These are phyloP conservation scores for Hibiscus syriacus DNA, from an alignment of 345 rosid species.

Conservation along the genomic window DNA sequence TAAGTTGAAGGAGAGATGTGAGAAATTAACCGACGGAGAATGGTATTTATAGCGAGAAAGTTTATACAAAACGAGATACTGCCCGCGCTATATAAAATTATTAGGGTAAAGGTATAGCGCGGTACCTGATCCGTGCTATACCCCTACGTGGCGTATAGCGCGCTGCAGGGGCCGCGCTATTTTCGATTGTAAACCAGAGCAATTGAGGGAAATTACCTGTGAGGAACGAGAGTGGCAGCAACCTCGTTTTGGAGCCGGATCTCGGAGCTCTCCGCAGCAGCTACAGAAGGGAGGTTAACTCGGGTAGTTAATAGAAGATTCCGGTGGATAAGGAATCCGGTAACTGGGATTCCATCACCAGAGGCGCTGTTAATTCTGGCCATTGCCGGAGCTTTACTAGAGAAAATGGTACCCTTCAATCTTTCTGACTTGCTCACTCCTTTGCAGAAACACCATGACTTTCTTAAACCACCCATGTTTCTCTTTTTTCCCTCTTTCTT, in stretches of 20 bases:
- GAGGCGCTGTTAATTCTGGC: conserved; percentile 43
- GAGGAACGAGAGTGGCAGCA: conserved; percentile 69
- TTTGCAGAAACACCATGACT: conserved; percentile 92
- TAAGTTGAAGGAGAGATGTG: too few relatives aligned
- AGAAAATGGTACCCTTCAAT: conserved; percentile 69
- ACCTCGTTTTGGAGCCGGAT: conserved; percentile 71
- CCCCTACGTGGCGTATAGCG: too few relatives aligned
- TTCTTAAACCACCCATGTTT: conserved; percentile 70
- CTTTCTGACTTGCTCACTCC: conserved; percentile 83
- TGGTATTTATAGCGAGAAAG: too few relatives aligned
- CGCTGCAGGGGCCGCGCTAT: too few relatives aligned
- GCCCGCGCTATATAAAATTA: too few relatives aligned
- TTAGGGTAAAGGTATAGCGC: too few relatives aligned
- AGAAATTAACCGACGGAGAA: too few relatives aligned
- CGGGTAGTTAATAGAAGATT: conserved; percentile 83
- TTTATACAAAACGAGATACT: too few relatives aligned
- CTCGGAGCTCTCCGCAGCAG: conserved; percentile 70
- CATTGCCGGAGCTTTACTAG: conserved; percentile 54
- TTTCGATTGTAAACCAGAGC: too few relatives aligned
- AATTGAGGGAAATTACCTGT: conserved; percentile 48
- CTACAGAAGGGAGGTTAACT: conserved; percentile 66
- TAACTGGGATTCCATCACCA: conserved; percentile 38
- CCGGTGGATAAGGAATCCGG: conserved; percentile 86
- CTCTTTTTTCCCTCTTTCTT: background rate
- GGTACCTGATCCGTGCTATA: too few relatives aligned